Conservation (phyloP, 352 stramenopile species). For the Blastocystis sp. region DNA sequence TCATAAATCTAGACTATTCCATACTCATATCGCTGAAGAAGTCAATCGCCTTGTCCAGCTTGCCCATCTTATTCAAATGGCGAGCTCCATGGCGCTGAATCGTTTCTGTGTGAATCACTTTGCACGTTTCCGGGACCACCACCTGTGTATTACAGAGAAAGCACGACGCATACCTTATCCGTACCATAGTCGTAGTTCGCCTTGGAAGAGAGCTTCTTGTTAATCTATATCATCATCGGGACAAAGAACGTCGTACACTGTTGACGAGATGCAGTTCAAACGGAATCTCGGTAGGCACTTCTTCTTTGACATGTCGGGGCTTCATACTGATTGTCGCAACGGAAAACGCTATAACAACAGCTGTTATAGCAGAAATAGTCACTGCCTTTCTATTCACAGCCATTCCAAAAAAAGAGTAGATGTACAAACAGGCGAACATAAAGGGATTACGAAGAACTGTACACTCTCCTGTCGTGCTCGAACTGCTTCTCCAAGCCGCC, state of each 20-base stretch:
- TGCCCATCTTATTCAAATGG: constrained; percentile 58
- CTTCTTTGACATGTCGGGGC: not conserved
- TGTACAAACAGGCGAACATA: constrained; percentile 11
- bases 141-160: not conserved
- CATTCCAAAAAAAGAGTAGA: constrained; percentile 26
- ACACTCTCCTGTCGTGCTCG: constrained; percentile 46
- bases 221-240: not conserved
- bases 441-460: not conserved
- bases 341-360: constrained; percentile 20
- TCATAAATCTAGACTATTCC: not conserved
- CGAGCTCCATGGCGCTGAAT: constrained; percentile 53
- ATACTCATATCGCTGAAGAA: constrained; percentile 39
- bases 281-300: not conserved
- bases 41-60: constrained; percentile 14
- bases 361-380: not conserved
- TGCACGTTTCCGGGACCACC: constrained; percentile 13
- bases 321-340: not conserved
- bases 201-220: constrained; percentile 59
- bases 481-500: constrained; percentile 57
- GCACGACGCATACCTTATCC: not conserved
- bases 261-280: not conserved
- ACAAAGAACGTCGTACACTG: not conserved
- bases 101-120: constrained; percentile 69
- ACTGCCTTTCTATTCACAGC: not conserved
- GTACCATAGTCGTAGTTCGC: constrained; percentile 63